Base-by-base conservation (phyloP, 2,329 filamentous ascomycete species). In the Beauveria medogensis region DNA sequence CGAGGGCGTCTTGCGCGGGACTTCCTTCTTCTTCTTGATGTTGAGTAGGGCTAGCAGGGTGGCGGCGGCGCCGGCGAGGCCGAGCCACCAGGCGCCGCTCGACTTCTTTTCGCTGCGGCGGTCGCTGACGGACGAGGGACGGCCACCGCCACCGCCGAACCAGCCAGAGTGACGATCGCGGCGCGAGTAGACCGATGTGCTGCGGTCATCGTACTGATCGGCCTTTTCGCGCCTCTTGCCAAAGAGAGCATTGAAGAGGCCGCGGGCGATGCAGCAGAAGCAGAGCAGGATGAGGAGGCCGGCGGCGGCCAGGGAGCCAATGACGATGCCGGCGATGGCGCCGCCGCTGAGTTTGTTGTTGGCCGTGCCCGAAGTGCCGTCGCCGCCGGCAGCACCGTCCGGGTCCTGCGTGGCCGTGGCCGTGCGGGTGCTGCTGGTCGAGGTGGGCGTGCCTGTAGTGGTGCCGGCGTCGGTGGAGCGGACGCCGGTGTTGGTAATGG, bases 301-400 rank as follows among this genome's bases (percentile, higher is more conserved):
- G 41, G 91, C 78, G 64, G 87, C 89, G 16, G 82, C 81, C 54
- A 92, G 78, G 12, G 84, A 82, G 64, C 89, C 89, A 60, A 92
- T 86, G 65, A 92, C 89, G 68, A 92, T 92, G 63, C 89, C 89
- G 18, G 90, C 89, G 67, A 92, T 92, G 63, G 88, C 89, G 57
- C 89, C 89, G 48, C 80, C 82, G 67, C 86, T 89, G 59, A 92
- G 80, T 48, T 75, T 72, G 60, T 74, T 74, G 30, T 75, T 73
- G 43, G 64, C 68, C 46, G 73, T 75, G 51, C 72, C 71, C 40
- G 77, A 78, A 37, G 67, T 68, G 20, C 70, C 74, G 48, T 69
- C 71, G 18, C 67, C 70, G 9, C 71, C 73, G 3, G 9, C 26
- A 16, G 26, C 37, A 18, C 44, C 48, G 26, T 73, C 76, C 67